phyloP scores from a whole-genome alignment of 257 asterid species.

The Petunia axillaris region DNA sequence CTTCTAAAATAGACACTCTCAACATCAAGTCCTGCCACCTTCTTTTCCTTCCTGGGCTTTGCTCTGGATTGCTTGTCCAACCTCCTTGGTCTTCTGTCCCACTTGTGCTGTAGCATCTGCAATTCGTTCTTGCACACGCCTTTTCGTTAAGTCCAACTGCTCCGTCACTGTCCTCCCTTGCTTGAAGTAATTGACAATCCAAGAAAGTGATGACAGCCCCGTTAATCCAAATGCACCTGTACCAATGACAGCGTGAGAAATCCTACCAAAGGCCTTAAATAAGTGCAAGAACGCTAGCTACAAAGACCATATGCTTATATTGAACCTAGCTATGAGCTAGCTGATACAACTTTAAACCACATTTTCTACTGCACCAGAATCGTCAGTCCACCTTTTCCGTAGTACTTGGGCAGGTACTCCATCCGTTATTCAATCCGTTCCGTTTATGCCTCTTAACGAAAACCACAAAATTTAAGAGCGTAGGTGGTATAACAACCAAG shows the following conservation, averaged over 20 bases:
- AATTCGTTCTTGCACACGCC: slow-evolving; percentile 26
- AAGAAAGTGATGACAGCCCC: slow-evolving; percentile 29
- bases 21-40: neutral
- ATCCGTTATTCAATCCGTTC: no score
- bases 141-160: slow-evolving; percentile 21
- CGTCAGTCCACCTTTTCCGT: no score
- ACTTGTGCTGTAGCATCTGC: neutral
- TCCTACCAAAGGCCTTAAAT: neutral
- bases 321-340: neutral
- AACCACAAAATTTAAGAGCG: no score
- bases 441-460: no score
- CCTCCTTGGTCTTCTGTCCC: slow-evolving; percentile 22
- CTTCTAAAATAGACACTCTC: neutral
- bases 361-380: neutral
- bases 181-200: slow-evolving; percentile 28
- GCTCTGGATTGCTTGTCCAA: slow-evolving; percentile 21
- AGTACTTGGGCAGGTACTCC: neutral
- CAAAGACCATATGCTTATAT: neutral
- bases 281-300: neutral
- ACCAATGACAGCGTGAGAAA: neutral
- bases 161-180: neutral
- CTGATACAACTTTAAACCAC: neutral
- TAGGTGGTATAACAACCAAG: no score
- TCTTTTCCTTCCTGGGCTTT: slow-evolving; percentile 25
- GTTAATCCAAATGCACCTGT: slow-evolving; percentile 32